These are phyloP conservation scores for Leccinum griseonigrum DNA, from an alignment of 1,284 basidiomycete species.

Conservation along the genomic window DNA sequence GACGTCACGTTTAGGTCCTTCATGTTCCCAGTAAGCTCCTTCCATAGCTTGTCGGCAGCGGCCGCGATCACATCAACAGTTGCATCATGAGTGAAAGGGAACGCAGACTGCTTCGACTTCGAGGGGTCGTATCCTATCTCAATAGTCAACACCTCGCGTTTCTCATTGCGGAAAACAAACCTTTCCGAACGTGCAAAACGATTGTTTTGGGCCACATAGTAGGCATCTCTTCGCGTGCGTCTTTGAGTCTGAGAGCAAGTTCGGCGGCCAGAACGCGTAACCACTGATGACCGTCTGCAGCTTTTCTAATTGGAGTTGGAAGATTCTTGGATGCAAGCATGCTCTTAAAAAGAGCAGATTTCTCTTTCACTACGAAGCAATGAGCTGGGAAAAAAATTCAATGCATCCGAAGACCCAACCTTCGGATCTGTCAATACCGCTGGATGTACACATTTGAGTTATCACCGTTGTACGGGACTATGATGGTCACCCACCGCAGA, in stretches of 20 bases:
- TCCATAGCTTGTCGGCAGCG: slow-evolving; percentile 85
- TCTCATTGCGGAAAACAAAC: slow-evolving; percentile 33
- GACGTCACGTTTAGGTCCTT: slow-evolving; percentile 65
- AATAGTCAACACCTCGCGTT: slow-evolving; percentile 4
- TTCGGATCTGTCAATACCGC: slow-evolving; percentile 89
- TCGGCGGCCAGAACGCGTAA: slow-evolving; percentile 89
- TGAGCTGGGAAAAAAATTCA: neutral
- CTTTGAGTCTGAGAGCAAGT: slow-evolving; percentile 78
- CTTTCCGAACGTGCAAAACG: slow-evolving; percentile 73
- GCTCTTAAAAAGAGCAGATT: slow-evolving; percentile 78
- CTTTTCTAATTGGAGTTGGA: slow-evolving; percentile 69
- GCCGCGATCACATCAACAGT: slow-evolving; percentile 75
- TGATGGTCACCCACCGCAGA: slow-evolving; percentile 48
- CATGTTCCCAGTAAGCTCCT: slow-evolving; percentile 67
- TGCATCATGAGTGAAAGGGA: slow-evolving; percentile 76
- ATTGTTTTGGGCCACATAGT: slow-evolving; percentile 93
- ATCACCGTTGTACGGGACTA: neutral
- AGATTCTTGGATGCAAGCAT: slow-evolving; percentile 96
- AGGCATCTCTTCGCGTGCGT: slow-evolving; percentile 71
- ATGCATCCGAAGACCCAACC: slow-evolving; percentile 44
- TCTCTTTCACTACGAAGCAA: slow-evolving; percentile 72
- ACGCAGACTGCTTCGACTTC: slow-evolving; percentile 78
- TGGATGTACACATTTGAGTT: slow-evolving; percentile 29
- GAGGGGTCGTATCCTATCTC: slow-evolving; percentile 60
- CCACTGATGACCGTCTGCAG: slow-evolving; percentile 84